Evolutionary conservation across 495 filamentous ascomycete species (phyloP).

Genomic region (Lichina pygmaea): DNA sequence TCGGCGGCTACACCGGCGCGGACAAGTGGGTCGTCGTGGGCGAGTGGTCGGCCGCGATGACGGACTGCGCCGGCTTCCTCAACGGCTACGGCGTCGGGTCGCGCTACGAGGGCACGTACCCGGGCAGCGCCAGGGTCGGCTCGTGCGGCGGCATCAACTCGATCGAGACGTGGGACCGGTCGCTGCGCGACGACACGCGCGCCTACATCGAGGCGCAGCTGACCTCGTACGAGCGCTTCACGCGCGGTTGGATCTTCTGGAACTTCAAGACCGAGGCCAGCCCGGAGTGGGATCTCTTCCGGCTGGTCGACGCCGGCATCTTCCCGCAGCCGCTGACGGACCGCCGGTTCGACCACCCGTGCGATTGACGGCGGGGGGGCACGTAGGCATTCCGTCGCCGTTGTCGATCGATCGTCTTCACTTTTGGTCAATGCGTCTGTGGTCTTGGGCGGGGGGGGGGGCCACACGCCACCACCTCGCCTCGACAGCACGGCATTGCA

Average conservation of each 20-base stretch:
- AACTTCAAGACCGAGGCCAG: slow-evolving; percentile 22
- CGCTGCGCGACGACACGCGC: slow-evolving; percentile 12
- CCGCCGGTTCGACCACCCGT: slow-evolving; percentile 6
- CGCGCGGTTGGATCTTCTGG: slow-evolving; percentile 23
- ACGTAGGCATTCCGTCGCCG: too few species aligned
- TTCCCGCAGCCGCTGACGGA: slow-evolving; percentile 17
- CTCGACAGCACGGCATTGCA: too few species aligned
- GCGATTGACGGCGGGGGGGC: background rate
- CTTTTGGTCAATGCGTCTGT: too few species aligned
- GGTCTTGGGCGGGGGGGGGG: too few species aligned
- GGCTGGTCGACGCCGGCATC: slow-evolving; percentile 16
- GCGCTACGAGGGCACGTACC: slow-evolving; percentile 28
- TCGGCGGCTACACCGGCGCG: slow-evolving; percentile 10
- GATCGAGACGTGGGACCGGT: slow-evolving; percentile 11
- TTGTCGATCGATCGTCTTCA: too few species aligned
- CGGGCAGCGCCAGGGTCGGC: slow-evolving; percentile 11
- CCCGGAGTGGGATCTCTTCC: slow-evolving; percentile 21
- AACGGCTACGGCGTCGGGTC: slow-evolving; percentile 43
- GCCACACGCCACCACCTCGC: too few species aligned
- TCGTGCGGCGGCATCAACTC: slow-evolving; percentile 15
- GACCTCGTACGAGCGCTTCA: slow-evolving; percentile 14
- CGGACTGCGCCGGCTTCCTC: slow-evolving; percentile 47
- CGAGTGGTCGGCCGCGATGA: slow-evolving; percentile 37
- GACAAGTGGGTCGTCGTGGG: slow-evolving; percentile 21
- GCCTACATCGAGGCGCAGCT: slow-evolving; percentile 21